Evolutionary conservation across 345 rosid genomes (phyloP), one percentile per base, ranked within the genome.

Genomic region (Hypericum perforatum): DNA sequence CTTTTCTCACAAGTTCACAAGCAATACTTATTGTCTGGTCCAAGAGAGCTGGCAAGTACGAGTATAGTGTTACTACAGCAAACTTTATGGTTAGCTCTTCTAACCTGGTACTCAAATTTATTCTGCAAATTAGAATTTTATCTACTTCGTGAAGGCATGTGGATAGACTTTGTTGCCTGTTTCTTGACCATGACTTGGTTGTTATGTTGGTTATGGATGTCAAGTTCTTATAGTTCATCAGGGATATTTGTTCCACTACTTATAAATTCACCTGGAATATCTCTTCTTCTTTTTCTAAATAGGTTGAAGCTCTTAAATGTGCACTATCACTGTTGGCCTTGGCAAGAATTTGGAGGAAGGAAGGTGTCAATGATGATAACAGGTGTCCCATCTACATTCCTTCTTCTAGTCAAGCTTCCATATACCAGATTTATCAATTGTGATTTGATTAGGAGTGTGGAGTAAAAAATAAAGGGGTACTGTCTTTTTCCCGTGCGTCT

Each of bases 1-100:
- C 95, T 41, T 10, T 88, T 66, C 83, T 92, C 38, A 88, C 98
- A 40, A 92, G 98, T 67, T 88, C 98, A 8, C 98, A 92, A 80
- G 88, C 98, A 2, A 88, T 88, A 53, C 92, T 92, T 0, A 92
- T 92, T 47, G 96, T 88, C 3, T 92, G 98, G 98, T 92, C 98
- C 16, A 92, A 92, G 67, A 83, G 98, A 77, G 98, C 98, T 54
- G 94, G 96, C 54, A 85, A 85, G 70, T 92, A 92, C 32, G 95
- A 92, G 68, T 92, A 88, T 51, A 92, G 98, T 61, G 95, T 88
- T 45, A 88, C 98, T 12, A 92, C 98, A 9, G 96, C 96, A 7
- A 92, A 92, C 70, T 85, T 92, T 63, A 45, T 85, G 94, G 98
- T 88, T 46, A 77, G 90, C 63, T 22, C 32, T 22, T 22, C 32